Base-by-base conservation (phyloP, 2,329 filamentous ascomycete genomes). In the Fusarium mundagurra region DNA sequence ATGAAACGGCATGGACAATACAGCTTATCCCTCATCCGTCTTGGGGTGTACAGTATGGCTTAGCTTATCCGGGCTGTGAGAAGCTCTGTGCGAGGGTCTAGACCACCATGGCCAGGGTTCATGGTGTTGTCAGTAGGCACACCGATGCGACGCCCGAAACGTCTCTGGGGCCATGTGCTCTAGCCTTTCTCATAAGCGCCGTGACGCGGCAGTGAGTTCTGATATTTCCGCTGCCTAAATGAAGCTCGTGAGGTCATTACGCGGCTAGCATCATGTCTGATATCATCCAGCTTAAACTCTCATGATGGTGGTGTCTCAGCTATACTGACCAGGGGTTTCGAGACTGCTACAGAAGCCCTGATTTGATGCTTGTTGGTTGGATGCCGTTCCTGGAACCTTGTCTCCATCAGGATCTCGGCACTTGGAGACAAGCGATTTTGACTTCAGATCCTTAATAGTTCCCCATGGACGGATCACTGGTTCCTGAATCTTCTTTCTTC, bases 321-420 rank as follows among this genome's bases (percentile, higher is more conserved):
- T 63, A 59, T 54, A 64, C 61, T 70, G 64, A 53, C 39, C 41
- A 29, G 71, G 61, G 60, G 27, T 39, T 22, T 48, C 29, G n/a
- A 43, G 44, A 69, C 41, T 66, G 39, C 34, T 54, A 64, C 47
- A 61, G 43, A 48, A 61, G 67, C 51, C 66, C 58, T 72, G 59
- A 51, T 53, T 58, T 64, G 45, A 51, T 48, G 36, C 60, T 57
- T 66, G 43, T 36, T 50, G 24, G 60, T 43, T 44, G 53, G 63
- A 53, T 61, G 27, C 61, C 38, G 55, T 74, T 60, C 47, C 62
- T 64, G 60, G 50, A n/a, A 64, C 61, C 17, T 65, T 69, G 45
- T 55, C 41, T 44, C 34, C 55, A 69, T 61, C 41, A 38, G 64
- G 47, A 71, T 70, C 67, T 70, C 67, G 67, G 67, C 43, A 70